Percentiles rank a stretch among this genome's conserved stretches.
These are phyloP conservation scores for Colletotrichum tropicale DNA, from an alignment of 2,329 filamentous ascomycete species.

Conservation along the genomic window DNA sequence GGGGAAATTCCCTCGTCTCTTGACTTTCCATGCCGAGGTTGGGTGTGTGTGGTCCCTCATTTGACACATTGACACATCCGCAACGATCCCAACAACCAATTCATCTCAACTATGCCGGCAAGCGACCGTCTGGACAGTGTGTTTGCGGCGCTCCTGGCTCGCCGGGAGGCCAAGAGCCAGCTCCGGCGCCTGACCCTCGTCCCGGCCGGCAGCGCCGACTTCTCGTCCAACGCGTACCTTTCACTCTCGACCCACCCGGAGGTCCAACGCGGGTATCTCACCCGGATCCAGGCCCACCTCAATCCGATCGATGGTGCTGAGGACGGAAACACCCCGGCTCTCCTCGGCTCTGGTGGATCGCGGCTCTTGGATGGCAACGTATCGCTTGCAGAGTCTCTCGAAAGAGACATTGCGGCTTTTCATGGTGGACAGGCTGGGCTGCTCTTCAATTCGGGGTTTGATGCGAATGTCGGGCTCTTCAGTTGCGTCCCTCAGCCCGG, in stretches of 20 bases:
- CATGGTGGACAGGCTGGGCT: constrained; percentile 50
- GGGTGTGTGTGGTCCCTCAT: background rate
- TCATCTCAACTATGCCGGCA: constrained; percentile 1
- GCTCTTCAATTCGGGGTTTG: constrained; percentile 65
- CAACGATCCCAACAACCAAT: background rate
- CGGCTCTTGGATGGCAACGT: constrained; percentile 59
- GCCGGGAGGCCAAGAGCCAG: constrained; percentile 32
- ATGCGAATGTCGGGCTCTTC: constrained; percentile 70
- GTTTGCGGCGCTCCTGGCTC: constrained; percentile 5
- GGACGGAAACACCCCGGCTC: constrained; percentile 33
- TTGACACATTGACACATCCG: background rate
- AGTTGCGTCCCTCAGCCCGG: constrained; percentile 62
- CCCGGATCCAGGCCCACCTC: constrained; percentile 27
- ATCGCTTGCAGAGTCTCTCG: constrained; percentile 46
- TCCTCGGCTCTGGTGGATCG: constrained; percentile 57
- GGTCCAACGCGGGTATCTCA: constrained; percentile 69
- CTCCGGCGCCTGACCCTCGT: constrained; percentile 58
- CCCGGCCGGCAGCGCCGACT: constrained; percentile 73
- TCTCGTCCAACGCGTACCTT: constrained; percentile 81
- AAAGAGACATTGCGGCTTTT: constrained; percentile 50
- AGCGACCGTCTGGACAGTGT: constrained; percentile 12
- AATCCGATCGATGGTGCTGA: background rate
- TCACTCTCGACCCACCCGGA: constrained; percentile 64
- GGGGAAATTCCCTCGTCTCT: background rate
- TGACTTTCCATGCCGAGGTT: background rate